These are phyloP conservation scores for Syncephalastrum contaminatum DNA, from an alignment of 371 early-diverging fungal genomes.

Conservation along the genomic window DNA sequence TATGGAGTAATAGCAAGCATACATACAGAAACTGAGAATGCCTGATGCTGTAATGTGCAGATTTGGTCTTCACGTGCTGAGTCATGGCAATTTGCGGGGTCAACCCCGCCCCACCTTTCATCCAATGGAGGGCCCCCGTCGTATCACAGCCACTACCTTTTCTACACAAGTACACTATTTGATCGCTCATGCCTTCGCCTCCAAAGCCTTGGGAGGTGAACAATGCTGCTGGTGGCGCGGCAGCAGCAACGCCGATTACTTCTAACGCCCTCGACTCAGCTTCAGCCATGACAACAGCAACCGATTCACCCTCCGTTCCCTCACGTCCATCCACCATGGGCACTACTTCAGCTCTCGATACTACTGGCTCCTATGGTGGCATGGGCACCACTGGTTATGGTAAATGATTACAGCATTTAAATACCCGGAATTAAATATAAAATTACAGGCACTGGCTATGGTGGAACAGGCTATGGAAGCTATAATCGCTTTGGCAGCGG, in stretches of 20 bases:
- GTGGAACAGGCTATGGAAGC: conserved; percentile 16
- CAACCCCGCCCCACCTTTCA: too few relatives aligned
- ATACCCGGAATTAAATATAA: conserved; percentile 4
- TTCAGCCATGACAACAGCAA: conserved; percentile 18
- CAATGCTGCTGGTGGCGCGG: conserved; percentile 11
- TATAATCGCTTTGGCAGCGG: conserved; percentile 34
- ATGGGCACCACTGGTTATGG: conserved; percentile 25
- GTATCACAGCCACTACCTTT: too few relatives aligned
- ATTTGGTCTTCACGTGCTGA: too few relatives aligned
- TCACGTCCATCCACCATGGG: conserved; percentile 25
- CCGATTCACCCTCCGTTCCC: conserved; percentile 28
- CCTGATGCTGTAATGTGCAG: too few relatives aligned
- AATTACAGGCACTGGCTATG: conserved; percentile 6
- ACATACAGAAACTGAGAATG: too few relatives aligned
- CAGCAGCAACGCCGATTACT: conserved; percentile 23
- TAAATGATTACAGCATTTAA: background rate
- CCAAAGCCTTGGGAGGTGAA: conserved; percentile 23
- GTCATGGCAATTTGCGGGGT: too few relatives aligned
- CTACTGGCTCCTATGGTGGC: conserved; percentile 4
- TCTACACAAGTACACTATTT: too few relatives aligned
- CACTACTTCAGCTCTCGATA: conserved; percentile 1
- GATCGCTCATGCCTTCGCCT: conserved; percentile 14
- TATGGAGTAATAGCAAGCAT: too few relatives aligned
- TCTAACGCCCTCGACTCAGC: conserved; percentile 7
- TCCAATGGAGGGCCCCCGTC: too few relatives aligned